Base-by-base conservation (phyloP, 768 basidiomycete species). In the Collybia mongolica region DNA sequence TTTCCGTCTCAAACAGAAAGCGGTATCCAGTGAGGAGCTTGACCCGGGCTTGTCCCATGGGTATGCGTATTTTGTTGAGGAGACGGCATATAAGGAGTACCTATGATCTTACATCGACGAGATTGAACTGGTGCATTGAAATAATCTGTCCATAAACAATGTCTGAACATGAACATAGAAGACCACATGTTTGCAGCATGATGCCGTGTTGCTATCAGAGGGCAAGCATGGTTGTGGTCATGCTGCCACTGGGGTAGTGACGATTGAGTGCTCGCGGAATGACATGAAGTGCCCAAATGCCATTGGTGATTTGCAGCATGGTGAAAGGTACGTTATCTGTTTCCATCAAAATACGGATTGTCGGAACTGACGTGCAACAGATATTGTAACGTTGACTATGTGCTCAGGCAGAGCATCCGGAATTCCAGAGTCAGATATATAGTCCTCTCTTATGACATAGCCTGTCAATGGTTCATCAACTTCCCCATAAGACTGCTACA, bases 251-350 rank as follows among this genome's bases (percentile, higher is more conserved):
- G 68, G 71, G 0, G 52, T 68, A 0, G 66, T 57, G 2, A 58
- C 57, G 2, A 60, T 62, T n/a, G 55, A 54, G 20, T 72, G 72
- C 26, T 46, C 61, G 0, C 59, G 62, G 1, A 68, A 71, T 46
- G 60, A 69, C 19, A 57, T 69, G 56, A 61, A 65, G 8, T 53
- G 57, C 0, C 64, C 66, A 2, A 51, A 41, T 18, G 54, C 56
- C 1, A 54, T 67, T 11, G 67, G 60, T 1, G 64, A 69, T 52
- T 54, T 70, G 2, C 67, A 69, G 39, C 51, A 58, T 5, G 68
- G 70, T 0, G 68, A 73, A 60, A 35, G 61, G 70, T 68, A 56
- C 2, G 57, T 43, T 22, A n/a, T n/a, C n/a, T n/a, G n/a, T n/a
- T n/a, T n/a, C n/a, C n/a, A n/a, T n/a, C n/a, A n/a, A n/a, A n/a